Evolutionary conservation across 331 rosid genomes (phyloP).

Genomic region (Erythrophleum ivorense): DNA sequence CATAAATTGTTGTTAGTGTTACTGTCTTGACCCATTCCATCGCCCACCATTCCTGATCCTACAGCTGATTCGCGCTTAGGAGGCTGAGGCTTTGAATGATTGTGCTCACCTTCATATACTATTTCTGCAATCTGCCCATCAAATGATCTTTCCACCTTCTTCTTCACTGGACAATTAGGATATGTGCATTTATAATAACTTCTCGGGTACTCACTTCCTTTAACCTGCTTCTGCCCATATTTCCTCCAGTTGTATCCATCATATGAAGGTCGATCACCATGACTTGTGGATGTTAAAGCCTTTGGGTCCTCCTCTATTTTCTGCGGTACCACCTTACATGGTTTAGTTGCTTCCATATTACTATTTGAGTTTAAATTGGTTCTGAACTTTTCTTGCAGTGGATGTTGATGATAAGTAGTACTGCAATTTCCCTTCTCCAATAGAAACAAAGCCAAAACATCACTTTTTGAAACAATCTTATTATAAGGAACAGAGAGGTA

Average conservation of each 20-base stretch:
- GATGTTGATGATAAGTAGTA: constrained; percentile 52
- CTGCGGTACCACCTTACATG: constrained; percentile 51
- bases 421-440: constrained; percentile 71
- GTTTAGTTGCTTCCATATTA: constrained; percentile 31
- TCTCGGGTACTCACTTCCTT: constrained; percentile 88
- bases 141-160: constrained; percentile 89
- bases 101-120: constrained; percentile 91
- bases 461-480: not conserved
- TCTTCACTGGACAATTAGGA: constrained; percentile 87
- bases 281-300: constrained; percentile 44
- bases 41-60: constrained; percentile 53
- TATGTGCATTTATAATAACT: constrained; percentile 90
- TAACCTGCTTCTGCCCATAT: constrained; percentile 94
- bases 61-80: constrained; percentile 54
- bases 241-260: constrained; percentile 96
- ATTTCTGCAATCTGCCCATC: constrained; percentile 91
- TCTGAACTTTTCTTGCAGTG: constrained; percentile 52
- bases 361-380: constrained; percentile 42
- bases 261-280: constrained; percentile 72
- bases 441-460: not conserved
- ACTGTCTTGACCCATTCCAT: constrained; percentile 56
- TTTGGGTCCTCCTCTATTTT: constrained; percentile 64
- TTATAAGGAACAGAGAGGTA: not conserved
- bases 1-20: constrained; percentile 11
- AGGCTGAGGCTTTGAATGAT: constrained; percentile 82